These are phyloP conservation scores for Coniochaeta hoffmannii DNA, from an alignment of 2,329 filamentous ascomycete genomes.

Conservation along the genomic window DNA sequence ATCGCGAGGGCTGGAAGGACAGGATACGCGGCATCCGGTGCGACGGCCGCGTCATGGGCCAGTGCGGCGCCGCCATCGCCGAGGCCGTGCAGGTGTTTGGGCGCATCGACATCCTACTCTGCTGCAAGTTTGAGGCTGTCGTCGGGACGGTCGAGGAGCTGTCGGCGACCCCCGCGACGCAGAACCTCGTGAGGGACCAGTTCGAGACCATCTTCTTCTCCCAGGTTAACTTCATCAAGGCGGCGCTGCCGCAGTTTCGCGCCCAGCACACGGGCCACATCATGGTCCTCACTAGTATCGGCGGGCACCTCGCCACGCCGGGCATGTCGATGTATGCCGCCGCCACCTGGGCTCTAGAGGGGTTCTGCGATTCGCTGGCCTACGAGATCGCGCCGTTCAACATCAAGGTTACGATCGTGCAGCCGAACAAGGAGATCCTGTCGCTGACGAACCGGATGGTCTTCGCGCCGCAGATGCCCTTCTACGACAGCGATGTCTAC, in stretches of 20 bases:
- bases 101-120: slow-evolving; percentile 81
- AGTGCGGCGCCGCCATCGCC: slow-evolving; percentile 80
- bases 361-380: slow-evolving; percentile 88
- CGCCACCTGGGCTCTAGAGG: slow-evolving; percentile 89
- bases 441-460: slow-evolving; percentile 81
- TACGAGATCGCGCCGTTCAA: slow-evolving; percentile 98
- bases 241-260: slow-evolving; percentile 72
- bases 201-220: slow-evolving; percentile 95
- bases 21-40: slow-evolving; percentile 61
- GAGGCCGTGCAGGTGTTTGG: slow-evolving; percentile 81
- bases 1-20: slow-evolving; percentile 72
- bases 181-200: slow-evolving; percentile 78
- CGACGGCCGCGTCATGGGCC: slow-evolving; percentile 54
- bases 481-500: slow-evolving; percentile 59
- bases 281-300: slow-evolving; percentile 81
- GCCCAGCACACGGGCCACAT: slow-evolving; percentile 80
- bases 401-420: slow-evolving; percentile 90
- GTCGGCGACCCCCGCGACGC: slow-evolving; percentile 61
- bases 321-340: slow-evolving; percentile 88
- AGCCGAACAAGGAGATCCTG: slow-evolving; percentile 89
- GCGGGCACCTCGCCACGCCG: slow-evolving; percentile 86
- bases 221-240: slow-evolving; percentile 92
- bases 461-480: slow-evolving; percentile 67
- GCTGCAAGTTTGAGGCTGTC: slow-evolving; percentile 82
- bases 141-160: slow-evolving; percentile 90